These are phyloP conservation scores for Vitis riparia DNA, from an alignment of 164 flowering plant species.

Conservation along the genomic window DNA sequence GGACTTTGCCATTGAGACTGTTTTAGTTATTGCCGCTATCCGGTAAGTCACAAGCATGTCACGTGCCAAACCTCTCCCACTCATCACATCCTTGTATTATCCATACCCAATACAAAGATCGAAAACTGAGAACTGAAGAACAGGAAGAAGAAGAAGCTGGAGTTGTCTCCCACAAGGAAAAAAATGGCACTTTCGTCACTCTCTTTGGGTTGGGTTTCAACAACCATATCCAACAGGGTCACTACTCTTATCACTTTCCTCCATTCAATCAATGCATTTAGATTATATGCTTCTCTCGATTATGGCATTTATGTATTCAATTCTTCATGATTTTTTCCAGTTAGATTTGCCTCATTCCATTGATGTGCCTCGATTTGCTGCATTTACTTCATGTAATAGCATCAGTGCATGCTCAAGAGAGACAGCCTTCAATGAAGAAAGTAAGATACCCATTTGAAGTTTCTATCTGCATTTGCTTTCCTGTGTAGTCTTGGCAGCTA, in stretches of 20 bases:
- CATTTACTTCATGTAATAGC: slow-evolving; percentile 14
- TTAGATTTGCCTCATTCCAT: slow-evolving; percentile 18
- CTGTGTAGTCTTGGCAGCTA: no score
- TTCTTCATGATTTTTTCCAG: slow-evolving; percentile 14
- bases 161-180: slow-evolving; percentile 4
- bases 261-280: not conserved
- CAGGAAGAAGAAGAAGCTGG: not conserved
- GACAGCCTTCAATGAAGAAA: slow-evolving; percentile 24
- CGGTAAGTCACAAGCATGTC: no score
- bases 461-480: not conserved
- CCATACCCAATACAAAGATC: no score
- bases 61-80: no score
- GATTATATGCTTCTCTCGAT: not conserved
- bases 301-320: not conserved
- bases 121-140: slow-evolving; percentile 14
- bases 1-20: no score
- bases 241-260: not conserved
- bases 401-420: slow-evolving; percentile 26
- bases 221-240: slow-evolving; percentile 35
- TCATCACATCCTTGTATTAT: no score
- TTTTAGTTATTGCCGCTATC: no score
- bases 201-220: slow-evolving; percentile 34
- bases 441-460: slow-evolving; percentile 23
- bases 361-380: slow-evolving; percentile 12
- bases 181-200: slow-evolving; percentile 45